Percentiles rank a stretch among this genome's conserved stretches.
Conservation (phyloP, 1,139 yeast genomes). For the Yamadazyma sp. region DNA sequence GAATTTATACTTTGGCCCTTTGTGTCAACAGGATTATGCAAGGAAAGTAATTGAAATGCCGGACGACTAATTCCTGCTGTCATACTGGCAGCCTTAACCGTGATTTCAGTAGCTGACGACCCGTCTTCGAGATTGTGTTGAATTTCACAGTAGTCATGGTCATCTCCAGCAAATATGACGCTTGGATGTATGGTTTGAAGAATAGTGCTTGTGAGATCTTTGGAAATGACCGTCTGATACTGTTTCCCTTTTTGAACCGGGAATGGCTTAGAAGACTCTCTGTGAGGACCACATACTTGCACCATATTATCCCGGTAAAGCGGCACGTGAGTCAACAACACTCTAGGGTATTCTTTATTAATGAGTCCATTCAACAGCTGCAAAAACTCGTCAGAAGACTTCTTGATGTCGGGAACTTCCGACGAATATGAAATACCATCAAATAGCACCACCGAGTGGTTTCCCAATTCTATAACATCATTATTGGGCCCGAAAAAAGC, state of each 20-base stretch:
- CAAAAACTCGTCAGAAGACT: slow-evolving; percentile 28
- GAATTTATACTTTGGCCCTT: slow-evolving; percentile 4
- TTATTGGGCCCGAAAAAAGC: slow-evolving; percentile 73
- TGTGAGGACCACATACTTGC: slow-evolving; percentile 42
- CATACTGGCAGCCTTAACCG: slow-evolving; percentile 89
- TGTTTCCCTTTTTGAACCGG: slow-evolving; percentile 69
- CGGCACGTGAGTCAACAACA: slow-evolving; percentile 61
- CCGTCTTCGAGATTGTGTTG: slow-evolving; percentile 34
- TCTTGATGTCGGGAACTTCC: slow-evolving; percentile 24
- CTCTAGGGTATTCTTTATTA: slow-evolving; percentile 51
- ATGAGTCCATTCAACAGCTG: slow-evolving; percentile 19
- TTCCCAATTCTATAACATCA: slow-evolving; percentile 56
- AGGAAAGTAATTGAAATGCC: slow-evolving; percentile 78
- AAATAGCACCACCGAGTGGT: slow-evolving; percentile 72
- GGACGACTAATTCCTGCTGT: slow-evolving; percentile 86
- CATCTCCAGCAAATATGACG: slow-evolving; percentile 86
- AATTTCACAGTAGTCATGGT: slow-evolving; percentile 91
- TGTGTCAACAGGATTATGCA: slow-evolving; percentile 48
- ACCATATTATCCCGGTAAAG: slow-evolving; percentile 35
- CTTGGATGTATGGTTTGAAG: slow-evolving; percentile 60
- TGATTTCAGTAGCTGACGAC: slow-evolving; percentile 62
- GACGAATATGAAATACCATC: slow-evolving; percentile 80
- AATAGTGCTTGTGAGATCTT: slow-evolving; percentile 56
- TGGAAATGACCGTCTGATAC: slow-evolving; percentile 54
- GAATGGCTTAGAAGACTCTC: slow-evolving; percentile 56